Base-by-base conservation (phyloP, 495 filamentous ascomycete species). In the Aspergillus affinis region DNA sequence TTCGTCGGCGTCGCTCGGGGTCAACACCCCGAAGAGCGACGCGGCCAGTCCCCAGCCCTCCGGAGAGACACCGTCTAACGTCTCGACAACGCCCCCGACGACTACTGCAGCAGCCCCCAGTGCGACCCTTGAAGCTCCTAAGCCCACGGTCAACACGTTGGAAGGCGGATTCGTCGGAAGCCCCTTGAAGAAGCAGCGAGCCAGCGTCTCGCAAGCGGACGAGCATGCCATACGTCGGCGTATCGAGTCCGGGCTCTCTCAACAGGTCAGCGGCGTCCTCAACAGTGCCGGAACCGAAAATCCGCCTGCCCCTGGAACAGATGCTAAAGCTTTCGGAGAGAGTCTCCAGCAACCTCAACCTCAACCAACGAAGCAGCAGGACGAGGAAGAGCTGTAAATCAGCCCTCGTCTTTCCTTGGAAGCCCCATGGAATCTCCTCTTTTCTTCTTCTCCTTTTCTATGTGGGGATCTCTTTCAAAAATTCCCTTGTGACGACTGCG, bases 111-210 rank as follows among this genome's bases (percentile, higher is more conserved):
- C 64, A 18, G 54, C 57, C 18, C 55, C 74, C 20, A 63, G 59
- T 45, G 61, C 69, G 5, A 54, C 69, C 1, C 18, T 51, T 3
- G 72, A 74, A 52, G 50, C 68, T 0, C 50, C 72, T 10, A 77
- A 69, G 19, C 68, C 70, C 41, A 55, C 69, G 18, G 57, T 52
- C 1, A 72, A 77, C 45, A 58, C 71, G 10, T 59, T 78, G 41
- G 82, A 82, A 44, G 75, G 71, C 4, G 78, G 75, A 23, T 80
- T 84, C 23, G 70, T 93, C 20, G 91, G 89, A 19, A 93, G 89
- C 61, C 92, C 92, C 15, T 75, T 92, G 69, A 96, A 96, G 76
- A 93, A 90, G 71, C 88, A 91, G 20, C 79, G 92, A 18, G 85
- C 87, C 5, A 91, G 87, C 69, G 76, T 93, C 29, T 83, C 86